These are phyloP conservation scores for Cucurbita moschata DNA, from an alignment of 306 rosid genomes.

Conservation along the genomic window DNA sequence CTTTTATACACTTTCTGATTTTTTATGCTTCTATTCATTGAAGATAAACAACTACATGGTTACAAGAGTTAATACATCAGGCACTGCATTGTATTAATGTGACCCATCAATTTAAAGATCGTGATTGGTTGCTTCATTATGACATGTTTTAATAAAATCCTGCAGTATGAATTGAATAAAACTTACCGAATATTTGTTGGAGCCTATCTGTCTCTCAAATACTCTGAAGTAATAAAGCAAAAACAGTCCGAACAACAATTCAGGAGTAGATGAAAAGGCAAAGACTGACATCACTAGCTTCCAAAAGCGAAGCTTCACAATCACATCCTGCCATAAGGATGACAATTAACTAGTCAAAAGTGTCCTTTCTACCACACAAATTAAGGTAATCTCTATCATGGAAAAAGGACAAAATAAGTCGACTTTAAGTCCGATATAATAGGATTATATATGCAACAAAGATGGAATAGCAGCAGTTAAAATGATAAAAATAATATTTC, in stretches of 20 bases:
- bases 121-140: not conserved
- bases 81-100: not conserved
- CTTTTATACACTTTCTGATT: not conserved
- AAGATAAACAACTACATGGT: not conserved
- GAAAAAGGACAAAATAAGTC: not conserved
- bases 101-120: not conserved
- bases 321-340: constrained; percentile 54
- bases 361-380: not conserved
- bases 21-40: not conserved
- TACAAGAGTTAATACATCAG: not conserved
- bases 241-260: constrained; percentile 83
- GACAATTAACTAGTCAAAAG: not conserved
- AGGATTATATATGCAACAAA: not conserved
- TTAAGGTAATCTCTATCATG: not conserved
- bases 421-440: not conserved
- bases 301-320: constrained; percentile 69
- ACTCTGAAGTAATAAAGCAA: constrained; percentile 92
- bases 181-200: constrained; percentile 81
- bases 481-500: not conserved
- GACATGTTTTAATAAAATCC: not conserved
- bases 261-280: constrained; percentile 89
- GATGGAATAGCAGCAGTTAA: not conserved
- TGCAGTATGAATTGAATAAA: not conserved
- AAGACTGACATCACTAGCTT: constrained; percentile 59
- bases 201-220: constrained; percentile 96